A percentile compares a stretch with the other conserved stretches of the same genome.
These are phyloP conservation scores for Aureobasidium vineae DNA, from an alignment of 2,329 filamentous ascomycete genomes.

Conservation along the genomic window DNA sequence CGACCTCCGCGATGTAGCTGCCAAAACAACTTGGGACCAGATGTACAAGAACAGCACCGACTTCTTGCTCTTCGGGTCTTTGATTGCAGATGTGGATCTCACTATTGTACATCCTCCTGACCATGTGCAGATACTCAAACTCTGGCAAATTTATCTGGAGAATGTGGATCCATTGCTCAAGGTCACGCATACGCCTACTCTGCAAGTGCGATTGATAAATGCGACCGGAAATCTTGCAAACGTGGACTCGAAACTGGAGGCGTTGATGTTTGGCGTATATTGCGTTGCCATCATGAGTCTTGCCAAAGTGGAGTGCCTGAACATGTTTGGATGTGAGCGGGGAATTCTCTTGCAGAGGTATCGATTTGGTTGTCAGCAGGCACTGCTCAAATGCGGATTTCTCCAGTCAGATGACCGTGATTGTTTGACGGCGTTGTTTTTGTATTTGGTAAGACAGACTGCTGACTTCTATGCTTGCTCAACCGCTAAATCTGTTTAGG, in stretches of 20 bases:
- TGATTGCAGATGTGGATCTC: slow-evolving; percentile 45
- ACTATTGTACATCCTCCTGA: slow-evolving; percentile 61
- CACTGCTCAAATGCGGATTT: slow-evolving; percentile 46
- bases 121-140: slow-evolving; percentile 62
- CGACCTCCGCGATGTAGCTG: slow-evolving; percentile 38
- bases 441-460: slow-evolving; percentile 49
- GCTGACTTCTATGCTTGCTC: too few species aligned
- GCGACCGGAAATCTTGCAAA: slow-evolving; percentile 57
- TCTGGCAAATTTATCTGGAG: slow-evolving; percentile 74
- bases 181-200: slow-evolving; percentile 66
- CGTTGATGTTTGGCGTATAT: slow-evolving; percentile 65
- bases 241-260: slow-evolving; percentile 59
- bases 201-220: slow-evolving; percentile 65
- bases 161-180: slow-evolving; percentile 74
- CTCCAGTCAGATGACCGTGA: slow-evolving; percentile 46
- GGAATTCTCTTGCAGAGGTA: slow-evolving; percentile 44
- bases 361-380: slow-evolving; percentile 50
- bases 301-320: slow-evolving; percentile 53
- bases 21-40: slow-evolving; percentile 51
- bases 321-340: slow-evolving; percentile 41
- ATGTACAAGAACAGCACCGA: slow-evolving; percentile 44
- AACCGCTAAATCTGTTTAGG: slow-evolving; percentile 39
- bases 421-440: slow-evolving; percentile 52
- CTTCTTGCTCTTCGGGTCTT: slow-evolving; percentile 55
- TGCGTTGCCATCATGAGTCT: slow-evolving; percentile 59